Percentiles rank a stretch among this genome's conserved stretches.
Evolutionary conservation across 2,329 filamentous ascomycete species (phyloP).

Genomic region (Verticillium alfalfae): DNA sequence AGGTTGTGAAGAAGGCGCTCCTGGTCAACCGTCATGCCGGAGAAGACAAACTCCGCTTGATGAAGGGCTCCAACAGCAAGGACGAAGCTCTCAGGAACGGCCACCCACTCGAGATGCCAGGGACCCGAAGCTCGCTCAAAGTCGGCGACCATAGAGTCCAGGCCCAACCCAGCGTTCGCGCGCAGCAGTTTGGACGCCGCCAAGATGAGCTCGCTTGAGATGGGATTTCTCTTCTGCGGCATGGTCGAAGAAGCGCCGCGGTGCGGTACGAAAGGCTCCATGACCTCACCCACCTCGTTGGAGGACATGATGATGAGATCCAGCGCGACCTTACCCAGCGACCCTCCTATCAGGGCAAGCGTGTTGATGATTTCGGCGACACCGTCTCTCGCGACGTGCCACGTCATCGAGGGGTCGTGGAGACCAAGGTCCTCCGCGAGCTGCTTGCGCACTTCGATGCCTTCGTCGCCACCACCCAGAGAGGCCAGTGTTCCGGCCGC

Average conservation of each 20-base stretch:
- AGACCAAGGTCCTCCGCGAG: conserved; percentile 43
- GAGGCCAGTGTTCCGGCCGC: conserved; percentile 51
- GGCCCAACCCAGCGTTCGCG: conserved; percentile 42
- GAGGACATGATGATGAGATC: conserved; percentile 54
- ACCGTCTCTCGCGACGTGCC: conserved; percentile 50
- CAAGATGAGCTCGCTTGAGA: conserved; percentile 50
- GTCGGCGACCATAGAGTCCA: conserved; percentile 53
- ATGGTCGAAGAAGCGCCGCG: conserved; percentile 50
- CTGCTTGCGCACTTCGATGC: conserved; percentile 40
- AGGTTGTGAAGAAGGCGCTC: conserved; percentile 34
- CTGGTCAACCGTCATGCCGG: conserved; percentile 43
- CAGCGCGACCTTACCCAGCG: conserved; percentile 48
- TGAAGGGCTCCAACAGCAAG: conserved; percentile 44
- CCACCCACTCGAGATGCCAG: conserved; percentile 56
- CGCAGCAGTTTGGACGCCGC: conserved; percentile 48
- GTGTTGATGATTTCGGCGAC: conserved; percentile 48
- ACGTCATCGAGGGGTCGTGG: conserved; percentile 45
- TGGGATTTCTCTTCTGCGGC: conserved; percentile 55
- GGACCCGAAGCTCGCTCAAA: conserved; percentile 53
- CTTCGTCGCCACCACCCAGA: conserved; percentile 39
- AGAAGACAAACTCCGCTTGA: conserved; percentile 48
- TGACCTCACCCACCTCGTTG: conserved; percentile 43
- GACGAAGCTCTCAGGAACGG: conserved; percentile 48
- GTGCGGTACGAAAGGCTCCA: conserved; percentile 50
- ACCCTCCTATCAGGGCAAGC: conserved; percentile 46